A percentile compares a stretch with the other conserved stretches of the same genome.
phyloP scores from a whole-genome alignment of 2,329 filamentous ascomycete genomes.

The Phoma sp. region DNA sequence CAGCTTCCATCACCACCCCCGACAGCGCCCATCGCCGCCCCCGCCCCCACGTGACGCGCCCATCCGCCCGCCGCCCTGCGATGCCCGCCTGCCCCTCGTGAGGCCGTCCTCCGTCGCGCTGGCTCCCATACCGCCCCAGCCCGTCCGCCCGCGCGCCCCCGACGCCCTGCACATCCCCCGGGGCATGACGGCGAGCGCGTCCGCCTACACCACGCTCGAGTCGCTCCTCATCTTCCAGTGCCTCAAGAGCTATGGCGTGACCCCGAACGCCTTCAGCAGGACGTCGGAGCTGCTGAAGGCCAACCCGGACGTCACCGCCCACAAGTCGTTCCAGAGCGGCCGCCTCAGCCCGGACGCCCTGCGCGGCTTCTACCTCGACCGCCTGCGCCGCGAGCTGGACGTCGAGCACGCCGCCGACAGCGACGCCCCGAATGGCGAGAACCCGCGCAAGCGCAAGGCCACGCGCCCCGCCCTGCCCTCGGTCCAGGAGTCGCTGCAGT shows the following conservation, averaged over 20 bases:
- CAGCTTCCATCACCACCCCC: slow-evolving; percentile 28
- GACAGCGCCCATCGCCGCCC: slow-evolving; percentile 28
- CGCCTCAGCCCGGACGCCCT: slow-evolving; percentile 81
- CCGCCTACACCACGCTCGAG: slow-evolving; percentile 83
- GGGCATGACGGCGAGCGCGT: slow-evolving; percentile 66
- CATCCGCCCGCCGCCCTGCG: slow-evolving; percentile 18
- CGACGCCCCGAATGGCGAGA: slow-evolving; percentile 54
- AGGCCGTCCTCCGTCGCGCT: slow-evolving; percentile 39
- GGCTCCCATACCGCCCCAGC: slow-evolving; percentile 44
- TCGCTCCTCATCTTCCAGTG: slow-evolving; percentile 85
- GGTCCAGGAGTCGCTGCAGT: slow-evolving; percentile 70
- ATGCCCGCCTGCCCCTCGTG: slow-evolving; percentile 34
- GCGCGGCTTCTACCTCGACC: slow-evolving; percentile 76
- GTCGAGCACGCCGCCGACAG: slow-evolving; percentile 51
- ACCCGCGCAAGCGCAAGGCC: slow-evolving; percentile 76
- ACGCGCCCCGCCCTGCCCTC: slow-evolving; percentile 63
- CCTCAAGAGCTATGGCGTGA: slow-evolving; percentile 71
- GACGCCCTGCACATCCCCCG: slow-evolving; percentile 4
- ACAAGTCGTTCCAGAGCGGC: slow-evolving; percentile 73
- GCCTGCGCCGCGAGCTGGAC: slow-evolving; percentile 75
- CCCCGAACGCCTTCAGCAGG: slow-evolving; percentile 69
- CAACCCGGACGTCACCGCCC: slow-evolving; percentile 75
- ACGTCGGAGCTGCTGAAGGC: slow-evolving; percentile 78
- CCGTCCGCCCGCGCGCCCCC: slow-evolving; percentile 40
- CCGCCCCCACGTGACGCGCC: slow-evolving; percentile 22